A percentile compares a stretch with the other conserved stretches of the same genome.
phyloP scores from a whole-genome alignment of 2,329 filamentous ascomycete genomes.

The Chaetomium strumarium region DNA sequence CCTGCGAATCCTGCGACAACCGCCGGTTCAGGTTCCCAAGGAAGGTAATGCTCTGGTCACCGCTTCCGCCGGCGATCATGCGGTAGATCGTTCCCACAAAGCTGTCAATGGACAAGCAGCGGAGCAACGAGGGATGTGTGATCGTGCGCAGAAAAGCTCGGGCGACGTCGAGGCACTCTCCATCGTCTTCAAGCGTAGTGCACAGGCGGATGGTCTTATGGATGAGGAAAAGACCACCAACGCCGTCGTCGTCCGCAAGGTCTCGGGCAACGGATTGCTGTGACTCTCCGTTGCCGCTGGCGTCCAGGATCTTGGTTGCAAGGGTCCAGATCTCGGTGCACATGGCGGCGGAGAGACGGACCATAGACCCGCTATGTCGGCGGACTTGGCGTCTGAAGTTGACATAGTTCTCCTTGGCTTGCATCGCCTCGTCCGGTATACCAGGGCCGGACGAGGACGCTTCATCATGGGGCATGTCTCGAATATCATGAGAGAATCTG shows the following conservation, averaged over 20 bases:
- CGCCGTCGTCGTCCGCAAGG: slow-evolving; percentile 10
- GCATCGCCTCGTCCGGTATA: not conserved
- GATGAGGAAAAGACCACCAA: not conserved
- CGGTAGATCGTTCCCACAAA: slow-evolving; percentile 33
- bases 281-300: not conserved
- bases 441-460: not conserved
- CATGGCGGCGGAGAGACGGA: not conserved
- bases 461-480: not conserved
- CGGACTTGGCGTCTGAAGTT: slow-evolving; percentile 5
- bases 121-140: slow-evolving; percentile 31
- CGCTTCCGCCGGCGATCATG: slow-evolving; percentile 30
- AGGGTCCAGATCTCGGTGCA: not conserved
- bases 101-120: slow-evolving; percentile 34
- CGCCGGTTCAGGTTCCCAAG: slow-evolving; percentile 21
- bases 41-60: slow-evolving; percentile 29
- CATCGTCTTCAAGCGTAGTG: not conserved
- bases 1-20: not conserved
- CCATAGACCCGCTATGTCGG: not conserved
- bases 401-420: slow-evolving; percentile 1
- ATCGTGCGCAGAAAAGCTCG: slow-evolving; percentile 29
- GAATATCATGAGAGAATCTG: slow-evolving; percentile 2
- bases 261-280: slow-evolving; percentile 11
- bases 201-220: not conserved
- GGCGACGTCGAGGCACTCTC: not conserved
- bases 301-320: not conserved